Evolutionary conservation across 495 filamentous ascomycete species (phyloP), one percentile per base, ranked within the genome.

Genomic region (Aspergillus baeticus): DNA sequence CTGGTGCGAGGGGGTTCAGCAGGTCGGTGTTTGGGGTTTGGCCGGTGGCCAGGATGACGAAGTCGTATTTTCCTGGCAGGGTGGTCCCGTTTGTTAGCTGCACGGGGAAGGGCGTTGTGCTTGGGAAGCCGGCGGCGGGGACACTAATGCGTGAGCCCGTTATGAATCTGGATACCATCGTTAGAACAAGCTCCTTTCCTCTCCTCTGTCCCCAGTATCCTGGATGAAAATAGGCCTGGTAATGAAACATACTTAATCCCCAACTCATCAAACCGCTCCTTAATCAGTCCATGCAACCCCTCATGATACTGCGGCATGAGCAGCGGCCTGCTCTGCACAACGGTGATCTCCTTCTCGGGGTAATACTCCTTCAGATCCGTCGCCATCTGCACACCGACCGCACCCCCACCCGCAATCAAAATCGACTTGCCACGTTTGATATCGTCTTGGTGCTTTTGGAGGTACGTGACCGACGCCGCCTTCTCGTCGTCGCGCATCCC

Each of bases 361-460:
- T 81, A 84, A 17, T 70, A 69, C 17, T 74, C 76, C 68, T 85
- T 86, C 39, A 84, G 68, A 60, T 87, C 84, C 5, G 78, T 75
- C 0, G 83, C 82, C 63, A 85, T 67, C 66, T 87, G 79, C 0
- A 87, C 76, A 1, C 84, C 84, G 0, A 84, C 82, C 5, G 84
- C 81, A 1, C 84, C 84, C 1, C 81, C 84, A 3, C 84, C 84
- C 1, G 85, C 76, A 17, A 87, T 74, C 5, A 81, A 69, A 47
- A 87, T 75, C 0, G 74, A 76, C 21, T 72, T 61, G 2, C 79
- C 62, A 5, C 54, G 37, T 47, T 74, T 69, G 2, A 73, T 62
- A 21, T 65, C 62, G 1, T 56, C 60, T 47, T 77, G 74, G 55
- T 77, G 74, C 4, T 62, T 69, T 36, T 73, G 70, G 5, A 77